These are phyloP conservation scores for Postia placenta DNA, from an alignment of 768 basidiomycete genomes.

Conservation along the genomic window DNA sequence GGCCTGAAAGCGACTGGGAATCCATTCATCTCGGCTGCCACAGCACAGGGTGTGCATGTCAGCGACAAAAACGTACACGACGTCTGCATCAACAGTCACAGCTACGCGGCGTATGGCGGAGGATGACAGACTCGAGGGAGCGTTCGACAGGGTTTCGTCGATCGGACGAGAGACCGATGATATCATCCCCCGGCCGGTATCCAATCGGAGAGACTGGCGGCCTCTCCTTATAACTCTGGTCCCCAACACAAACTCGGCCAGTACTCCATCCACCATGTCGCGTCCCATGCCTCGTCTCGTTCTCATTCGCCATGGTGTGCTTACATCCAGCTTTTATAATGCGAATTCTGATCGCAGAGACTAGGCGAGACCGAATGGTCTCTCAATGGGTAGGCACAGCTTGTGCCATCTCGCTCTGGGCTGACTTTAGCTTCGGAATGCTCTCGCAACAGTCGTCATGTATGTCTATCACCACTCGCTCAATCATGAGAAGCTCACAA, in stretches of 20 bases:
- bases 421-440: slow-evolving; percentile 7
- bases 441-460: slow-evolving; percentile 47
- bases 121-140: too few relatives aligned
- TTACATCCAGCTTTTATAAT: not conserved
- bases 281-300: slow-evolving; percentile 44
- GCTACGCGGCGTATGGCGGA: too few relatives aligned
- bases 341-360: not conserved
- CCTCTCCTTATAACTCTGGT: not conserved
- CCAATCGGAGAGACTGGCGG: too few relatives aligned
- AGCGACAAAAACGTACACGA: too few relatives aligned
- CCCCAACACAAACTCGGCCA: too few relatives aligned
- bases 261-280: slow-evolving; percentile 12
- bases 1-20: too few relatives aligned
- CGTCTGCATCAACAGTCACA: too few relatives aligned
- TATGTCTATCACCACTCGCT: slow-evolving; percentile 19
- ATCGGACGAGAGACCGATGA: slow-evolving; percentile 3
- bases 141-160: too few relatives aligned
- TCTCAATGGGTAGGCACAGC: slow-evolving; percentile 58
- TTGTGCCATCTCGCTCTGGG: slow-evolving; percentile 1
- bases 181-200: slow-evolving; percentile 2
- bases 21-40: too few relatives aligned
- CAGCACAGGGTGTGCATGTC: too few relatives aligned
- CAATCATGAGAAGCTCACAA: too few relatives aligned
- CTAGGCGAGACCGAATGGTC: slow-evolving; percentile 95
- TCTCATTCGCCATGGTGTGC: slow-evolving; percentile 44